Evolutionary conservation across 352 stramenopile species (phyloP).

Genomic region (Pseudoperonospora humuli): DNA sequence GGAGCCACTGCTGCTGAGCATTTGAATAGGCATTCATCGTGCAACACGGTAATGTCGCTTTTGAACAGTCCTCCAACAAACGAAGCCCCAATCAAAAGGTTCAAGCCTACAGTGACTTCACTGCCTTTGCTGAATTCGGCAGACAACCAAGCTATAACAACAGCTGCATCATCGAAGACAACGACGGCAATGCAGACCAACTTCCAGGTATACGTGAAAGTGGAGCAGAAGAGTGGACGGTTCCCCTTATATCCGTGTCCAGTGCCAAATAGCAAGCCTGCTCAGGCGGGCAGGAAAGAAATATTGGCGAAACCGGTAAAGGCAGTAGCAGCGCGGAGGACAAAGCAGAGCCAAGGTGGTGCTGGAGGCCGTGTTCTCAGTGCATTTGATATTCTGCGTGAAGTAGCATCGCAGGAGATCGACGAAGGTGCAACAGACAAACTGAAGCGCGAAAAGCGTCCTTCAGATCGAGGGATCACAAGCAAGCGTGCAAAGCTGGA

Average conservation of each 20-base stretch:
- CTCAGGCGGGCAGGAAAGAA: constrained; percentile 15
- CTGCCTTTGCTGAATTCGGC: constrained; percentile 31
- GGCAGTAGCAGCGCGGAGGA: constrained; percentile 16
- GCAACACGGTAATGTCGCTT: constrained; percentile 62
- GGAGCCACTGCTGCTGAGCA: constrained; percentile 2
- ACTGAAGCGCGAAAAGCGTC: constrained; percentile 28
- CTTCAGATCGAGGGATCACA: constrained; percentile 1
- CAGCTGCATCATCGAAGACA: constrained; percentile 9
- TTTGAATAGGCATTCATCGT: constrained; percentile 29
- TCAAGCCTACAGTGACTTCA: constrained; percentile 26
- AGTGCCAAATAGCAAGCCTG: constrained; percentile 17
- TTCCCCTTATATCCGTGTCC: constrained; percentile 23
- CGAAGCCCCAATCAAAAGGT: constrained; percentile 21
- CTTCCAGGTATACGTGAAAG: constrained; percentile 46
- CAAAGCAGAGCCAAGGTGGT: constrained; percentile 16
- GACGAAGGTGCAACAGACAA: constrained; percentile 23
- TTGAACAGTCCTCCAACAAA: constrained; percentile 61
- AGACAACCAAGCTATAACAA: constrained; percentile 5
- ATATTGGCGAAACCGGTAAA: constrained; percentile 21
- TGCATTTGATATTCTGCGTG: constrained; percentile 74
- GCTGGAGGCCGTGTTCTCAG: constrained; percentile 32
- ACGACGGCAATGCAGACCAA: constrained; percentile 15
- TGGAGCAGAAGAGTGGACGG: constrained; percentile 38
- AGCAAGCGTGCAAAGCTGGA: constrained; percentile 31
- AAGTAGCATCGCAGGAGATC: constrained; percentile 71